Evolutionary conservation across 345 rosid species (phyloP), one percentile per base, ranked within the genome.

Genomic region (Rhizophora apiculata): DNA sequence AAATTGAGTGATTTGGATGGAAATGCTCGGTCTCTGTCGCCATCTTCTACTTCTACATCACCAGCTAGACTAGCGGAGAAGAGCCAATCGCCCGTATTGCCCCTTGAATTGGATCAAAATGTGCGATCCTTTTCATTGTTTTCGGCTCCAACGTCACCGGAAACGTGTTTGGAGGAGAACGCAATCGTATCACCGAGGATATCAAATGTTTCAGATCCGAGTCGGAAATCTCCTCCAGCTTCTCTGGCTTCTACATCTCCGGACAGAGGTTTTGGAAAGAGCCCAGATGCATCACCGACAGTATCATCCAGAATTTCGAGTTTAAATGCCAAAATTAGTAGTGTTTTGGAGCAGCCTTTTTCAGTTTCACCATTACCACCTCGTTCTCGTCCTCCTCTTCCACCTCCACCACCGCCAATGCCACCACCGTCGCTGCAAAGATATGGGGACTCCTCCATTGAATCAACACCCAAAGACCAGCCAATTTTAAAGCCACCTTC

Each of bases 401-500:
- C 78, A 0, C 82, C 71, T 0, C 71, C 66, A 5, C 78, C 60
- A 6, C 87, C 19, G 18, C 6, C 49, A 3, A 3, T 43, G 49
- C 49, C 16, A 10, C 60, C 84, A 0, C 81, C 80, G 0, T 85
- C 75, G 18, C 75, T 67, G 27, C 69, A 60, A 15, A 76, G 70
- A 62, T 69, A 51, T 20, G 77, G 79, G 88, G 69, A 73, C 61
- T 57, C 67, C 53, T 85, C 81, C 21, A 72, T 54, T 51, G 79
- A 79, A 8, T 62, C 63, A 63, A 80, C 84, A 46, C 78, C 78
- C 5, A 74, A 73, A 31, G 81, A 76, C 68, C 83, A 76, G 63
- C 73, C 72, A 27, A 73, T 84, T 57, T 78, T 86, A n/a, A 78
- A 74, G 77, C 96, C 93, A 6, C 90, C 96, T 29, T 87, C 90